These are phyloP conservation scores for Choricystis sp. DNA, from an alignment of 139 green algal genomes.

Conservation along the genomic window DNA sequence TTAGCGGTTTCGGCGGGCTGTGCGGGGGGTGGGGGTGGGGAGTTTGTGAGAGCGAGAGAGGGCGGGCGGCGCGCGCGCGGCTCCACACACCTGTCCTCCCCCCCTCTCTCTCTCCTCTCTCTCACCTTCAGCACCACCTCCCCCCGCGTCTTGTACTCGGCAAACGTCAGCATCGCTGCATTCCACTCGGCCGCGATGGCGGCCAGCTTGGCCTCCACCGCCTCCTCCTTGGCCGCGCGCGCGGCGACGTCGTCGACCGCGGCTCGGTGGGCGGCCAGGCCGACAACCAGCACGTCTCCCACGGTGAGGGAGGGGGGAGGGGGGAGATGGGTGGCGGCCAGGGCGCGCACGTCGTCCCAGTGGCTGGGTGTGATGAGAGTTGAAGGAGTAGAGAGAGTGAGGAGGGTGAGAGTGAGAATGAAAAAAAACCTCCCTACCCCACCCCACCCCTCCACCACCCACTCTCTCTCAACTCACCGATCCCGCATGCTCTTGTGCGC, in stretches of 20 bases:
- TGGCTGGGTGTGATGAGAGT: slow-evolving; percentile 17
- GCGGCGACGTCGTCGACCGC: slow-evolving; percentile 74
- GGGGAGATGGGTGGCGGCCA: background rate
- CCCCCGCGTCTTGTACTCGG: slow-evolving; percentile 78
- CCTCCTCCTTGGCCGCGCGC: slow-evolving; percentile 77
- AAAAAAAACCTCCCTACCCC: no score
- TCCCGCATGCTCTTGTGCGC: slow-evolving; percentile 18
- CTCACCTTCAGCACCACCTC: slow-evolving; percentile 68
- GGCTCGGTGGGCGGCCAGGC: slow-evolving; percentile 53
- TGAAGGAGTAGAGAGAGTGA: slow-evolving; percentile 83
- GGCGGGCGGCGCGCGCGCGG: background rate
- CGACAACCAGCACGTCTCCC: slow-evolving; percentile 66
- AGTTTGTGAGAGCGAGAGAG: background rate
- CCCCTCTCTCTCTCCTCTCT: background rate
- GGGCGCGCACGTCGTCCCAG: background rate
- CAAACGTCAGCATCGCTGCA: slow-evolving; percentile 41
- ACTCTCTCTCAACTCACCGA: slow-evolving; percentile 82
- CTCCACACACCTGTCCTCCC: background rate
- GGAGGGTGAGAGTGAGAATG: no score
- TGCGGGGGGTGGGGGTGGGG: background rate
- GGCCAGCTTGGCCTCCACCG: slow-evolving; percentile 73
- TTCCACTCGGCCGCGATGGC: slow-evolving; percentile 27
- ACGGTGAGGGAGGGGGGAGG: slow-evolving; percentile 51
- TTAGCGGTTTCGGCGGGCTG: slow-evolving; percentile 64
- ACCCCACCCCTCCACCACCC: no score